A percentile compares a stretch with the other conserved stretches of the same genome.
These are phyloP conservation scores for Pharus latifolius DNA, from an alignment of 176 grass and related monocot genomes.

Conservation along the genomic window DNA sequence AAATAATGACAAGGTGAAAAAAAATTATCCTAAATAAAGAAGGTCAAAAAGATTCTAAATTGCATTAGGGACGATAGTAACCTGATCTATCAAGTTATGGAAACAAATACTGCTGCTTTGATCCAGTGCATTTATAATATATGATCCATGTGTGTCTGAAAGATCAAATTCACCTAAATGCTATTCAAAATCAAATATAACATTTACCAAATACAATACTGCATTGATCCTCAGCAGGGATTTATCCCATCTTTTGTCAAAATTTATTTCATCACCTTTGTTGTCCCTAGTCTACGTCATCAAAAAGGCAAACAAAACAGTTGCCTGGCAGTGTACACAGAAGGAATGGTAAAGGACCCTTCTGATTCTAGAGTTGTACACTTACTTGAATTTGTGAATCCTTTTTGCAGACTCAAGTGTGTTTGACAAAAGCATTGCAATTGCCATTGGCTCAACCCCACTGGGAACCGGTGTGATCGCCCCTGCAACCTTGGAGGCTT, in stretches of 20 bases:
- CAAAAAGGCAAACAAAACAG: slow-evolving; percentile 12
- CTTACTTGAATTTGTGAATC: slow-evolving; percentile 69
- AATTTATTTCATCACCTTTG: slow-evolving; percentile 27
- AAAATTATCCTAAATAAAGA: too few relatives aligned
- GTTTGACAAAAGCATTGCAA: slow-evolving; percentile 88
- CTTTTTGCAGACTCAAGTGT: slow-evolving; percentile 84
- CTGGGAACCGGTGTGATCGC: slow-evolving; percentile 79
- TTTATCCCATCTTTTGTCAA: slow-evolving; percentile 16
- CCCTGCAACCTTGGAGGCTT: slow-evolving; percentile 63
- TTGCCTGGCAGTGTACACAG: slow-evolving; percentile 10
- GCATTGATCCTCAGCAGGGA: background rate
- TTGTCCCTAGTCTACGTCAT: slow-evolving; percentile 3
- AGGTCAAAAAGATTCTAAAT: too few relatives aligned
- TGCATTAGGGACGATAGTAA: too few relatives aligned
- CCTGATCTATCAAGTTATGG: too few relatives aligned
- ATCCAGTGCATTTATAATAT: too few relatives aligned
- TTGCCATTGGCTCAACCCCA: slow-evolving; percentile 89
- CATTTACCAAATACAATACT: slow-evolving; percentile 9
- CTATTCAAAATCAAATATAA: background rate
- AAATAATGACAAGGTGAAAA: too few relatives aligned
- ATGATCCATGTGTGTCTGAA: background rate
- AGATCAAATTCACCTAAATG: slow-evolving; percentile 6
- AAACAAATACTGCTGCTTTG: background rate
- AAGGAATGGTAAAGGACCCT: slow-evolving; percentile 16
- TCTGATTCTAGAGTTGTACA: background rate